A percentile compares a stretch with the other conserved stretches of the same genome.
These are phyloP conservation scores for Elsinoe fawcettii DNA, from an alignment of 2,329 filamentous ascomycete genomes.

Conservation along the genomic window DNA sequence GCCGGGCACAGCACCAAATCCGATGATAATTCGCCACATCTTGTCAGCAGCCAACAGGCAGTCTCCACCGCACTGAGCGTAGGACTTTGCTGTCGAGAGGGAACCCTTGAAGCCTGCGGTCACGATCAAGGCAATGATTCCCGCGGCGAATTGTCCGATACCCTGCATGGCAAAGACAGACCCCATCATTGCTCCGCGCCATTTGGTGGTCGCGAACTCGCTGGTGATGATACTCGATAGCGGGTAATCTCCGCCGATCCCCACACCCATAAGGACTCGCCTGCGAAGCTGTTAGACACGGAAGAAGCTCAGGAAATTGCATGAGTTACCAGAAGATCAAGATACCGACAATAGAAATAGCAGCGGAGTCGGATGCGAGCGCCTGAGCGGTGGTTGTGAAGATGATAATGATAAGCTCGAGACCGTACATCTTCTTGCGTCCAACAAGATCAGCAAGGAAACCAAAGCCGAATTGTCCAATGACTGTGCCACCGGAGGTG, in stretches of 20 bases:
- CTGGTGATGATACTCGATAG: constrained; percentile 77
- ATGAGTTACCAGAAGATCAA: constrained; percentile 71
- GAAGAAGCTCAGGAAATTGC: too few species aligned
- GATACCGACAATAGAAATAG: constrained; percentile 55
- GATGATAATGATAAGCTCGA: constrained; percentile 74
- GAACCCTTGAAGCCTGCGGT: constrained; percentile 32
- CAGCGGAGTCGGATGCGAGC: constrained; percentile 54
- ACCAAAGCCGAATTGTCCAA: constrained; percentile 76
- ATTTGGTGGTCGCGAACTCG: constrained; percentile 79
- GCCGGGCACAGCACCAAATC: constrained; percentile 71
- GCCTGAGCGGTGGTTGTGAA: constrained; percentile 67
- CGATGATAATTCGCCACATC: constrained; percentile 79
- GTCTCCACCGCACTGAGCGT: constrained; percentile 51
- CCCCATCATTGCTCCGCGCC: constrained; percentile 81
- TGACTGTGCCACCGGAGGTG: constrained; percentile 73
- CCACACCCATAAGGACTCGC: constrained; percentile 36
- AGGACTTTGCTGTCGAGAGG: constrained; percentile 32
- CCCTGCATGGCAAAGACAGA: constrained; percentile 84
- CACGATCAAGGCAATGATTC: constrained; percentile 65
- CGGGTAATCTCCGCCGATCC: constrained; percentile 73
- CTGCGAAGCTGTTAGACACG: too few species aligned
- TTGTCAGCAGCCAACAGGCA: constrained; percentile 71
- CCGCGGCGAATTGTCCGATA: constrained; percentile 68
- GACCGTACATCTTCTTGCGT: constrained; percentile 76
- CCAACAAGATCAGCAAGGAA: constrained; percentile 69